Evolutionary conservation across 768 basidiomycete genomes (phyloP).

Genomic region (Lyophyllum semitale): DNA sequence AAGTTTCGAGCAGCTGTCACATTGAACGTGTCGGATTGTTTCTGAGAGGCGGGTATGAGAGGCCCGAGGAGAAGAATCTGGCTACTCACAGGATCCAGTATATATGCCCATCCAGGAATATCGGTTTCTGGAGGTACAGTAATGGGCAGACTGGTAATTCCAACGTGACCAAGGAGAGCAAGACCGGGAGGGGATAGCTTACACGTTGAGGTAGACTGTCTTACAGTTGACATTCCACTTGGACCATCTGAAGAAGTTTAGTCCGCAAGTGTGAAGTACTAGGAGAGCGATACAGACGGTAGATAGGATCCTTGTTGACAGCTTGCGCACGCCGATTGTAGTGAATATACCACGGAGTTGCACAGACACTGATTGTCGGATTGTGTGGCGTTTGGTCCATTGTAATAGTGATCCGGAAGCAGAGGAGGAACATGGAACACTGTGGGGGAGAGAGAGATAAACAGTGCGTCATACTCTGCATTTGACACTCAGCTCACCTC

Average conservation of each 20-base stretch:
- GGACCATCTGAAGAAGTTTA: constrained; percentile 14
- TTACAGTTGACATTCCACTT: constrained; percentile 15
- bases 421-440: constrained; percentile 9
- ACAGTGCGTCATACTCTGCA: neutral
- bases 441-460: neutral
- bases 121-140: constrained; percentile 2
- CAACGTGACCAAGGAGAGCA: neutral
- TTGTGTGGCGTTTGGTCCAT: constrained; percentile 4
- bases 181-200: neutral
- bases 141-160: neutral
- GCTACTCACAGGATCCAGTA: neutral
- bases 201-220: constrained; percentile 6
- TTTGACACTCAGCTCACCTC: neutral
- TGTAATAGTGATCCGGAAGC: constrained; percentile 11
- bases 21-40: neutral
- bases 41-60: neutral
- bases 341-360: constrained; percentile 32
- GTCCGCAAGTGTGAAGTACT: neutral
- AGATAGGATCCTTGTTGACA: constrained; percentile 24
- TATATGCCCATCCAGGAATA: constrained; percentile 5
- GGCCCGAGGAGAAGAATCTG: neutral
- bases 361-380: constrained; percentile 27
- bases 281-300: constrained; percentile 1
- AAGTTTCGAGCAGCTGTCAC: neutral
- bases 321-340: constrained; percentile 30